phyloP scores from a whole-genome alignment of 2,329 filamentous ascomycete species.

The Epichloe coenophiala region DNA sequence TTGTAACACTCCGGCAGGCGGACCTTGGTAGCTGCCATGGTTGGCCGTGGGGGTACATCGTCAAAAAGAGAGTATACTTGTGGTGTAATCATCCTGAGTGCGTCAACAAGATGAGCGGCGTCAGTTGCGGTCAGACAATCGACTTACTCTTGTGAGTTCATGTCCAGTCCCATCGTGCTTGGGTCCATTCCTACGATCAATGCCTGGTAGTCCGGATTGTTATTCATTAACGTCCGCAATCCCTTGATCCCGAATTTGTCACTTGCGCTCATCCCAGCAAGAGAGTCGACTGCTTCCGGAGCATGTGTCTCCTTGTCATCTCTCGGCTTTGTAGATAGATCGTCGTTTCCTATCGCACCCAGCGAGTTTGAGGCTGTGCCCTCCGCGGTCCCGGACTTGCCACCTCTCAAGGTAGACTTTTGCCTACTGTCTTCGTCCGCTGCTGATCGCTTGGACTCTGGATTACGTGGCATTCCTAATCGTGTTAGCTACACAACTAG shows the following conservation, averaged over 20 bases:
- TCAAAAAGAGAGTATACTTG: conserved; percentile 48
- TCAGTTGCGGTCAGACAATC: not conserved
- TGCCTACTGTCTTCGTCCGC: conserved; percentile 24
- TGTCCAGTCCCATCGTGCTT: conserved; percentile 41
- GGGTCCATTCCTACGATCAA: conserved; percentile 48
- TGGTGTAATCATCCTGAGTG: conserved; percentile 36
- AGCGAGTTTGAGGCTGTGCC: conserved; percentile 26
- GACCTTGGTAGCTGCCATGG: conserved; percentile 36
- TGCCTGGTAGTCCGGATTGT: conserved; percentile 48
- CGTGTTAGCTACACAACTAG: conserved; percentile 10
- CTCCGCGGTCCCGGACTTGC: conserved; percentile 19
- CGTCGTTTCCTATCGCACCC: conserved; percentile 35
- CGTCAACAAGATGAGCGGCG: conserved; percentile 7
- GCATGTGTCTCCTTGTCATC: conserved; percentile 28
- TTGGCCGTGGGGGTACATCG: conserved; percentile 44
- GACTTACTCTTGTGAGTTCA: conserved; percentile 43
- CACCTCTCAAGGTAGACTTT: conserved; percentile 29
- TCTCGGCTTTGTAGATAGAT: conserved; percentile 23
- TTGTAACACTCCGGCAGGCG: conserved; percentile 52
- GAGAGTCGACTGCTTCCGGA: conserved; percentile 39
- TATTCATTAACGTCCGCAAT: conserved; percentile 48
- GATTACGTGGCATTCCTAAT: conserved; percentile 23
- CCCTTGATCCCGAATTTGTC: conserved; percentile 56
- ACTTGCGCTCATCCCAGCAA: conserved; percentile 45
- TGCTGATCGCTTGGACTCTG: conserved; percentile 25